Conservation (phyloP, 371 early-diverging fungal genomes). For the Thermomucor indicae-seudaticae region DNA sequence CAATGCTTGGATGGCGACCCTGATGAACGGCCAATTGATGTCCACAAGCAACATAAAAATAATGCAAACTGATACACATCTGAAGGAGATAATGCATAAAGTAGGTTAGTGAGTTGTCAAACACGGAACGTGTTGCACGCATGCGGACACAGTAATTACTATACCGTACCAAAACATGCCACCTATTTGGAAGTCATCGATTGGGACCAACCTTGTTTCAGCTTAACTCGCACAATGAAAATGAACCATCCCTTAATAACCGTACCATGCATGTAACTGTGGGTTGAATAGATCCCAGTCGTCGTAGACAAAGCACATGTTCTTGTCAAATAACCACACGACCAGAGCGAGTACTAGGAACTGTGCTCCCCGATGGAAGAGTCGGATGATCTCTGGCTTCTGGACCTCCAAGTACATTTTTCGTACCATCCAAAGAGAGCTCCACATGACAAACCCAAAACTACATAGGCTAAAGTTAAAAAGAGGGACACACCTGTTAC, state of each 20-base stretch:
- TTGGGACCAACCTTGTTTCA: background rate
- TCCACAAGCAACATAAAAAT: constrained; percentile 34
- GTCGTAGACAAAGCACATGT: constrained; percentile 30
- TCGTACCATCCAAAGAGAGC: constrained; percentile 33
- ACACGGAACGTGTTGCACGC: background rate
- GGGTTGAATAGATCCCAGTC: constrained; percentile 21
- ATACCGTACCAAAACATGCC: constrained; percentile 33
- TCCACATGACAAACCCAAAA: constrained; percentile 44
- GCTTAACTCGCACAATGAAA: constrained; percentile 1
- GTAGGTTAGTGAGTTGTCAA: background rate
- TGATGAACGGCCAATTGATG: no score
- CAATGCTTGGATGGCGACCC: constrained; percentile 12
- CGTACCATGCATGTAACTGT: constrained; percentile 34
- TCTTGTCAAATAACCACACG: constrained; percentile 41
- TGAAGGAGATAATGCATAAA: constrained; percentile 9
- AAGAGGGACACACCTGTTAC: constrained; percentile 1
- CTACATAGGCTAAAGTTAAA: constrained; percentile 7
- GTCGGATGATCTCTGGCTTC: constrained; percentile 12
- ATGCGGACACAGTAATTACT: background rate
- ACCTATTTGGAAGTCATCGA: constrained; percentile 25
- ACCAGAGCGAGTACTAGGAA: constrained; percentile 22
- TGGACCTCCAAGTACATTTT: constrained; percentile 23
- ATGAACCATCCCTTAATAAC: background rate
- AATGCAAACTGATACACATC: constrained; percentile 39
- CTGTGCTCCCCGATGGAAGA: constrained; percentile 28